Base-by-base conservation (phyloP, 768 basidiomycete species). In the Mycena epipterygia region DNA sequence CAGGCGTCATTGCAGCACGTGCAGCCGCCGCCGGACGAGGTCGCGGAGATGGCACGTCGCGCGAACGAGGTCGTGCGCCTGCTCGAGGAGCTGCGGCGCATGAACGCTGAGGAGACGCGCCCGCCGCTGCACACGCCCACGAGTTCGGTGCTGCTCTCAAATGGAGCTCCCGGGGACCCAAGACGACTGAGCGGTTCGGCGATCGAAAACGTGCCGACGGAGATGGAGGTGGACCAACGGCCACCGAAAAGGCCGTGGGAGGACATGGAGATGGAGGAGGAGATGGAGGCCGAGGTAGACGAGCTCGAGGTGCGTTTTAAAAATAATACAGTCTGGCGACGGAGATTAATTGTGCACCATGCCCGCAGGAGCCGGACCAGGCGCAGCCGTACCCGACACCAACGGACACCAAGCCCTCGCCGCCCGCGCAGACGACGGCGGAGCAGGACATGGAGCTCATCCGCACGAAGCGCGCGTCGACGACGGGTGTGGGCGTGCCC, bases 401-500 rank as follows among this genome's bases (percentile, higher is more conserved):
- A 25, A 64, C 70, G 46, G 70, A 71, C 17, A 67, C 59, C 2
- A 71, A 71, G 49, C 46, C 49, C 35, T 71, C 74, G 21, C 67
- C 73, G 63, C 59, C 72, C 16, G 29, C 81, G 32, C 89, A 89
- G 72, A 83, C 90, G 4, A 91, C 90, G 1, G 93, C 93, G 9
- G 93, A 95, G 79, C 88, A 91, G 68, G 93, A 95, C 75, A 95
- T 95, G 93, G 92, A 93, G 71, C 85, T 93, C 68, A 95, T 95
- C 70, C 89, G 93, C 11, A 91, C 87, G 32, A 95, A 95, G 79
- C 89, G 93, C 23, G 92, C 92, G n/a, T 91, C 89, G 57, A 90
- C 89, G 51, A 86, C 89, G 14, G 87, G 89, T n/a, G 88, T 84
- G 0, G 87, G 84, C 11, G 58, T 42, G 0, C 82, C 82, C n/a